A percentile compares a stretch with the other conserved stretches of the same genome.
Conservation (phyloP, 805 yeast genomes). For the Saturnispora dispora region DNA sequence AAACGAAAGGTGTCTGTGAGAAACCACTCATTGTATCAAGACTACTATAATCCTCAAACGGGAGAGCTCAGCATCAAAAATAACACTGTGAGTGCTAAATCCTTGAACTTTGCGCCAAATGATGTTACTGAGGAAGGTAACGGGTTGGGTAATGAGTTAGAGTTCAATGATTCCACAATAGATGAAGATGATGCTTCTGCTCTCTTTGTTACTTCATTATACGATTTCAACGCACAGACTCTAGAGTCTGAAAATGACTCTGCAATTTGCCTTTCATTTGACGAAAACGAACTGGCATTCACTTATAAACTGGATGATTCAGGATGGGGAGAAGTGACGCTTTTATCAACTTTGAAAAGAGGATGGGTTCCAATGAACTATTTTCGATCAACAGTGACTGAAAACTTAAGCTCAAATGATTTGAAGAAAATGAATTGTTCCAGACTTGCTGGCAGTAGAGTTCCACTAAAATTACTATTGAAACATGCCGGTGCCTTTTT, state of each 20-base stretch:
- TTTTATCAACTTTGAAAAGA: slow-evolving; percentile 49
- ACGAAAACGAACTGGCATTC: slow-evolving; percentile 61
- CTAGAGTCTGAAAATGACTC: slow-evolving; percentile 58
- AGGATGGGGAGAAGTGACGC: slow-evolving; percentile 84
- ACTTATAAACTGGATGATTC: slow-evolving; percentile 72
- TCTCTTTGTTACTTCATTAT: slow-evolving; percentile 29
- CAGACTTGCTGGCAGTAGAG: slow-evolving; percentile 33
- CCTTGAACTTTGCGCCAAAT: neutral
- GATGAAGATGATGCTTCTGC: slow-evolving; percentile 28
- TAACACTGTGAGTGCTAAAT: neutral
- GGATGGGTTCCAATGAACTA: slow-evolving; percentile 88
- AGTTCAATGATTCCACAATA: slow-evolving; percentile 7
- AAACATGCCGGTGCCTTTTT: slow-evolving; percentile 59
- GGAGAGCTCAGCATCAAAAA: slow-evolving; percentile 7
- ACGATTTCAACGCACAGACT: slow-evolving; percentile 31
- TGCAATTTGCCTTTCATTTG: slow-evolving; percentile 65
- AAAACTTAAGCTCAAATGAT: slow-evolving; percentile 15
- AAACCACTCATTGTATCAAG: slow-evolving; percentile 21
- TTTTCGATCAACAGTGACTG: slow-evolving; percentile 37
- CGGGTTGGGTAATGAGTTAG: slow-evolving; percentile 6
- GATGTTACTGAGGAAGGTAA: neutral
- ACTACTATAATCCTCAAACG: slow-evolving; percentile 11
- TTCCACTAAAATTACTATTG: slow-evolving; percentile 47
- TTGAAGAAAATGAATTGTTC: slow-evolving; percentile 11
- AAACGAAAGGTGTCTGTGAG: slow-evolving; percentile 23